Evolutionary conservation across 306 rosid species (phyloP).

Genomic region (Rosa chinensis): DNA sequence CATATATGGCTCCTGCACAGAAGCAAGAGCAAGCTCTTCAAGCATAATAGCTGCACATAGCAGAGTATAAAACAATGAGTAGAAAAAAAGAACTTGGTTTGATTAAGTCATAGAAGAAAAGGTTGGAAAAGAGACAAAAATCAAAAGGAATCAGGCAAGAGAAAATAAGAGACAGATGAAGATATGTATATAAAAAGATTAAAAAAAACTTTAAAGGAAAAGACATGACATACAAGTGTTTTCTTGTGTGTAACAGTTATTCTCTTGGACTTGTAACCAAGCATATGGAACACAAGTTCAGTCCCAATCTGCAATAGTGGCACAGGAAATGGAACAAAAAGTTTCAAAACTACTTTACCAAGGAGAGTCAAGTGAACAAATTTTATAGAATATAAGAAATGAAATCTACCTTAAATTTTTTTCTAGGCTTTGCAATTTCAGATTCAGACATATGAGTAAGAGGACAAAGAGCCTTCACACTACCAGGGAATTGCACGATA

Average conservation of each 20-base stretch:
- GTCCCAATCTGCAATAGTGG: constrained; percentile 73
- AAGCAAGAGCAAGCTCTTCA: no score
- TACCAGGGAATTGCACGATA: constrained; percentile 93
- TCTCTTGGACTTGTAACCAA: constrained; percentile 94
- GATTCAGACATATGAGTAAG: constrained; percentile 93
- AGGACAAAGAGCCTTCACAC: constrained; percentile 95
- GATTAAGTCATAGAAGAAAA: no score
- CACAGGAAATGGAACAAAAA: constrained; percentile 30
- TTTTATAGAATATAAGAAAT: neutral
- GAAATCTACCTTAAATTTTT: constrained; percentile 65
- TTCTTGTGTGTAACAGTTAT: constrained; percentile 96
- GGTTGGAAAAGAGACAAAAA: no score
- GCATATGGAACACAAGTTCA: constrained; percentile 82
- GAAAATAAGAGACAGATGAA: no score
- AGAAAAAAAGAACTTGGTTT: no score
- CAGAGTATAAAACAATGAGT: no score
- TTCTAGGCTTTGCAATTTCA: constrained; percentile 88
- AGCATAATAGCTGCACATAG: no score
- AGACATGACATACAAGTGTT: constrained; percentile 65
- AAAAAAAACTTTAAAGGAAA: neutral
- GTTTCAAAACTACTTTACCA: neutral
- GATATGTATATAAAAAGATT: no score
- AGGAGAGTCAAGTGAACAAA: neutral
- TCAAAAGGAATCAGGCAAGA: no score
- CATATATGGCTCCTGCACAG: no score